These are phyloP conservation scores for Colletotrichum tamarilloi DNA, from an alignment of 2,329 filamentous ascomycete genomes.

Conservation along the genomic window DNA sequence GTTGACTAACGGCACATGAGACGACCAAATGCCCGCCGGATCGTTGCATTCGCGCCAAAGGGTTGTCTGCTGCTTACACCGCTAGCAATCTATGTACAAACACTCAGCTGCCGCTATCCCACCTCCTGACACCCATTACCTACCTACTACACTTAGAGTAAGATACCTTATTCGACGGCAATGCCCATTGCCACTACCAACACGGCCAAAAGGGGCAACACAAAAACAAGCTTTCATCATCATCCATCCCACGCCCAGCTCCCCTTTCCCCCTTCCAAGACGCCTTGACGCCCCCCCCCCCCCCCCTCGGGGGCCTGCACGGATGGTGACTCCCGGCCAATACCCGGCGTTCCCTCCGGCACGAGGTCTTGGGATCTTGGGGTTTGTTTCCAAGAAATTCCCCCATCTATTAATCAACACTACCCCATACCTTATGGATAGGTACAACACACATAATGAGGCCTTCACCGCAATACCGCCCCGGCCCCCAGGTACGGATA, in stretches of 20 bases:
- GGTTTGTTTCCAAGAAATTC: neutral
- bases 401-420: neutral
- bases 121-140: conserved; percentile 15
- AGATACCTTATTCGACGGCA: neutral
- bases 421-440: neutral
- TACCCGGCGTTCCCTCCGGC: conserved; percentile 21
- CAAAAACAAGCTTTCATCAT: conserved; percentile 33
- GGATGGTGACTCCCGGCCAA: conserved; percentile 21
- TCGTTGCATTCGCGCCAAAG: neutral
- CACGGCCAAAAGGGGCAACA: neutral
- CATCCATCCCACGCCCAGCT: conserved; percentile 1
- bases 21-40: neutral
- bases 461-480: conserved; percentile 24
- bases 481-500: neutral
- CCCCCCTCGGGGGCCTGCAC: neutral
- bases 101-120: neutral
- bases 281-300: neutral
- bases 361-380: conserved; percentile 17
- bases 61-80: neutral
- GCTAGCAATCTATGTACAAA: neutral
- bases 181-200: neutral
- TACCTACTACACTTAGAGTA: too few species aligned
- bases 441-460: neutral
- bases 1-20: conserved; percentile 5
- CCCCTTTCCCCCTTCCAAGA: neutral